Percentiles rank a stretch among this genome's conserved stretches.
Conservation (phyloP, 176 grass and related monocot genomes). For the Oryza australiensis region DNA sequence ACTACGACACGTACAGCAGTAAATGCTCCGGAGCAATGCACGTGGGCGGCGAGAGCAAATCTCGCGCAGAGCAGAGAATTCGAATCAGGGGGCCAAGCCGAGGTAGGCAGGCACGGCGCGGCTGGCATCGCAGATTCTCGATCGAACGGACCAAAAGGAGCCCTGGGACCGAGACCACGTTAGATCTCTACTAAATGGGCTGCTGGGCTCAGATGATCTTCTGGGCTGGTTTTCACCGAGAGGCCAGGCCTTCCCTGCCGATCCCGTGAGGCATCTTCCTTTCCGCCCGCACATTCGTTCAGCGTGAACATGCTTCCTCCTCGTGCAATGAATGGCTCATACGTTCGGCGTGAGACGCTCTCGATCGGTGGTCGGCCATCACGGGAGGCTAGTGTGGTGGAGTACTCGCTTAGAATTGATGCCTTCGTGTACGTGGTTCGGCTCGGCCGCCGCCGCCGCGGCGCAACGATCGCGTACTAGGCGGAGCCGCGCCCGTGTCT, state of each 20-base stretch:
- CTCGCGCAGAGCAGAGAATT: neutral
- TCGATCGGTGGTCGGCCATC: neutral
- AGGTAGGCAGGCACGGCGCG: neutral
- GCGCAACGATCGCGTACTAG: neutral
- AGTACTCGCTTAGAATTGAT: neutral
- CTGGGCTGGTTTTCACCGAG: neutral
- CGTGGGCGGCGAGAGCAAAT: neutral
- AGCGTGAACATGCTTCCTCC: neutral
- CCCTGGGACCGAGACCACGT: neutral
- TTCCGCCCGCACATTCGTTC: neutral
- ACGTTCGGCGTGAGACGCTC: neutral
- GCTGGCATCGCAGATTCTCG: neutral
- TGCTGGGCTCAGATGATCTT: neutral
- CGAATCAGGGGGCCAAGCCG: neutral
- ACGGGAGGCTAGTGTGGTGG: neutral
- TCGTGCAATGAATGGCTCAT: neutral
- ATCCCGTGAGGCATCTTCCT: neutral
- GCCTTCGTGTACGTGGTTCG: neutral
- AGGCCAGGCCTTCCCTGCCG: neutral
- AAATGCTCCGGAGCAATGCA: conserved; percentile 10
- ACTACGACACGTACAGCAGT: neutral
- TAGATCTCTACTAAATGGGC: neutral
- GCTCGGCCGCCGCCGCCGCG: neutral
- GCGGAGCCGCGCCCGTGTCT: neutral
- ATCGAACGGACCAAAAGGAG: neutral